Base-by-base conservation (phyloP, 75 land plant species). In the Picea glauca region DNA sequence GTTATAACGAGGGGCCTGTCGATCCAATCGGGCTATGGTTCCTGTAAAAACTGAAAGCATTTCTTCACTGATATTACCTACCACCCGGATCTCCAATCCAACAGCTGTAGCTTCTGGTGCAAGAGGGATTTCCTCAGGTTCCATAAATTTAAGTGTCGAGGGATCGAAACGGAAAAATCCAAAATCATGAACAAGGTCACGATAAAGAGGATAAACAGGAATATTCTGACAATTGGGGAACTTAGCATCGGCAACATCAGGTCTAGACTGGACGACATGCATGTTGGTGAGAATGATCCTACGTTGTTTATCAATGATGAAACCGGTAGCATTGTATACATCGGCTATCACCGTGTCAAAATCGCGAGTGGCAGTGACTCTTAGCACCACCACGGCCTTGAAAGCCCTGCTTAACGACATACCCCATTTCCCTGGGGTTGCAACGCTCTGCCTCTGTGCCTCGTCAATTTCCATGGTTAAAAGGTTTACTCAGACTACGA, bases 221-320 rank as follows among this genome's bases (percentile, higher is more conserved):
- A 95, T 84, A 68, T 95, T 96, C 77, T 95, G 93, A 4, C 93
- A 72, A 72, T 95, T 93, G 0, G 92, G 85, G 80, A 95, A 95
- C 91, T 90, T 93, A 14, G 98, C 98, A 63, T 95, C 98, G 2
- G 98, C 98, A 60, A 95, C 93, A 7, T 93, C 91, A 13, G 98
- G 98, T 2, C 95, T 93, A 20, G 98, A 93, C 86, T 95, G 90
- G 57, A 95, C 96, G 46, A 95, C 96, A 74, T 95, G 98, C 38
- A 95, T 93, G 78, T 95, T 95, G 58, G 98, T 95, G 78, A 95
- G 93, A 21, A 95, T 88, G 32, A 95, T 88, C 13, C 91, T 92
- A 1, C 89, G 84, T 33, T 70, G 56, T 80, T 92, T 92, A 72
- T 94, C 97, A 1, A 94, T 93, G 1, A 94, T 87, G 63, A 94